Conservation (phyloP, 345 rosid species). For the Nasturtium officinale region DNA sequence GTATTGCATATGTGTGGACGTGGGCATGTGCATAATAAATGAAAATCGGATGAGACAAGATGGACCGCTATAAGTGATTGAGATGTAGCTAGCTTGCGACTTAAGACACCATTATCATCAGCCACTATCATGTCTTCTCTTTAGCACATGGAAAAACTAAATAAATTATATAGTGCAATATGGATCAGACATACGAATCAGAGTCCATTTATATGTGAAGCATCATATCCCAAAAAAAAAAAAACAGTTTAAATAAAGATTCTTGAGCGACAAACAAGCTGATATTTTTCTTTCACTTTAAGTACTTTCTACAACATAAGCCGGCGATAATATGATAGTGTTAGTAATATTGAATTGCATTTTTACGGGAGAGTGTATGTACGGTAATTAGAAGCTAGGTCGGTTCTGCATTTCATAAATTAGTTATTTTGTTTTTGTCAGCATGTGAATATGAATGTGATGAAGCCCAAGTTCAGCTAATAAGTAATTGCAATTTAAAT, state of each 20-base stretch:
- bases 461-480: slow-evolving; percentile 2
- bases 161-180: slow-evolving; percentile 1
- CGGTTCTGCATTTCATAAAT: not conserved
- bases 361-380: not conserved
- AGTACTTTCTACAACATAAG: slow-evolving; percentile 10
- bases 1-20: slow-evolving; percentile 2
- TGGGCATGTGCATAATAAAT: slow-evolving; percentile 40
- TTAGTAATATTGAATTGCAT: slow-evolving; percentile 4
- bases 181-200: slow-evolving; percentile 26
- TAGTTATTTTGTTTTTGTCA: too few relatives aligned
- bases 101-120: slow-evolving; percentile 36
- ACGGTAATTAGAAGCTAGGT: slow-evolving; percentile 2
- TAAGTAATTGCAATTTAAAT: too few relatives aligned
- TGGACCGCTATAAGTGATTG: slow-evolving; percentile 44
- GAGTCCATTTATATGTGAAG: slow-evolving; percentile 7
- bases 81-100: slow-evolving; percentile 40
- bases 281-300: slow-evolving; percentile 17
- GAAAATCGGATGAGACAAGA: slow-evolving; percentile 28
- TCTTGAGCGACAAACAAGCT: slow-evolving; percentile 36
- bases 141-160: slow-evolving; percentile 17
- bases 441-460: slow-evolving; percentile 18
- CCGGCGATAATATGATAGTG: slow-evolving; percentile 3
- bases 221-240: not conserved
- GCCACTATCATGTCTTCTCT: slow-evolving; percentile 26
- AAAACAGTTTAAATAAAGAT: slow-evolving; percentile 17